phyloP scores from a whole-genome alignment of 2,329 filamentous ascomycete species.

The Drechslerella stenobrocha region DNA sequence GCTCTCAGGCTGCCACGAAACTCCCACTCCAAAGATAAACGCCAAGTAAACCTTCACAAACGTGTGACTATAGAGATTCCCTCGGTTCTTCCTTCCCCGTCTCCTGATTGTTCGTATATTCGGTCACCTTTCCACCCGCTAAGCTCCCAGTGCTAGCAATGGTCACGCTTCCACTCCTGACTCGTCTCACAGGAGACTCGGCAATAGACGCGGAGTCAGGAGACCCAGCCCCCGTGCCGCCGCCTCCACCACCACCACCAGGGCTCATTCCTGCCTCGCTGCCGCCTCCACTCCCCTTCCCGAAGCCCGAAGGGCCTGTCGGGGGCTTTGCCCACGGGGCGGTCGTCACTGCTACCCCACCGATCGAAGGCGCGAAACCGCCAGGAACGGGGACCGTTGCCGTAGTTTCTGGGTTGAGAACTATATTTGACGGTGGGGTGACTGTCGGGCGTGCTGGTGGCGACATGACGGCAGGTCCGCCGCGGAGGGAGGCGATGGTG shows the following conservation, averaged over 20 bases:
- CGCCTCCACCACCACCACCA: conserved; percentile 8
- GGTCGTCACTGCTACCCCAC: conserved; percentile 43
- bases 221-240: conserved; percentile 5
- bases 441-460: conserved; percentile 18
- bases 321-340: conserved; percentile 45
- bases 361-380: conserved; percentile 41
- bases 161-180: conserved; percentile 41
- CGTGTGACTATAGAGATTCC: no score
- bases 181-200: conserved; percentile 26
- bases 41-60: no score
- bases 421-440: conserved; percentile 26
- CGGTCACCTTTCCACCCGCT: conserved; percentile 42
- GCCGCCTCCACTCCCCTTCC: conserved; percentile 38
- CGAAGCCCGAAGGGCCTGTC: conserved; percentile 40
- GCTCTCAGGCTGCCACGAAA: conserved; percentile 10
- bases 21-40: neutral
- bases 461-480: conserved; percentile 20
- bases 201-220: conserved; percentile 12
- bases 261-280: conserved; percentile 17
- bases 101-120: conserved; percentile 40
- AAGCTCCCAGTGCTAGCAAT: conserved; percentile 40
- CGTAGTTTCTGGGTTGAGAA: conserved; percentile 37
- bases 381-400: conserved; percentile 33
- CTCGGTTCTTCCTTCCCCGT: conserved; percentile 13
- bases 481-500: conserved; percentile 21